A percentile compares a stretch with the other conserved stretches of the same genome.
Conservation (phyloP, 2,329 filamentous ascomycete genomes). For the Colletotrichum chlorophyti region DNA sequence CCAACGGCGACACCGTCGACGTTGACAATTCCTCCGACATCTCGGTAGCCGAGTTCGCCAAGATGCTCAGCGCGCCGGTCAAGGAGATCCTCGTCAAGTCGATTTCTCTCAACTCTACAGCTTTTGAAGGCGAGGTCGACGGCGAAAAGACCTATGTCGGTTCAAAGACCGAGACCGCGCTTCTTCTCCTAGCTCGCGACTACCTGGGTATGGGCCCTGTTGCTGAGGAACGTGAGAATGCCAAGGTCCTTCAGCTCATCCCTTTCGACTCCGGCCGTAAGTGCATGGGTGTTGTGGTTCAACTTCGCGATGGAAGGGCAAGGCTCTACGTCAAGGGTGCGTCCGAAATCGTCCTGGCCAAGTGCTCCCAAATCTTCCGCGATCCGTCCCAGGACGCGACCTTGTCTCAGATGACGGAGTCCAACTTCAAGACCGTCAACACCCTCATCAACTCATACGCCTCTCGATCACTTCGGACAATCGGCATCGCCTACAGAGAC, state of each 20-base stretch:
- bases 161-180: constrained; percentile 79
- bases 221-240: constrained; percentile 67
- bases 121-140: constrained; percentile 77
- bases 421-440: constrained; percentile 64
- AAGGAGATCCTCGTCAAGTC: constrained; percentile 65
- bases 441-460: constrained; percentile 80
- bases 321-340: constrained; percentile 70
- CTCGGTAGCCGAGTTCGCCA: constrained; percentile 53
- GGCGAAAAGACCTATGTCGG: constrained; percentile 73
- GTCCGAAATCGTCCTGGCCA: constrained; percentile 66
- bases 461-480: constrained; percentile 80
- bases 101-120: constrained; percentile 73
- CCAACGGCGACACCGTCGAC: constrained; percentile 32
- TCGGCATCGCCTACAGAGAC: constrained; percentile 83
- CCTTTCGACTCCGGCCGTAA: constrained; percentile 80
- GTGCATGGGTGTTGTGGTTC: constrained; percentile 69
- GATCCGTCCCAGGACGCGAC: constrained; percentile 55
- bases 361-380: constrained; percentile 59
- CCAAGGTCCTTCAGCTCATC: constrained; percentile 68
- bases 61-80: constrained; percentile 51
- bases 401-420: constrained; percentile 52
- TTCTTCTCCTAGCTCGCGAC: constrained; percentile 73
- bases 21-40: constrained; percentile 44
- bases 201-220: constrained; percentile 72
- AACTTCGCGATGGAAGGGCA: constrained; percentile 56